A percentile compares a stretch with the other conserved stretches of the same genome.
These are phyloP conservation scores for Aspergillus felis DNA, from an alignment of 2,329 filamentous ascomycete species.

Conservation along the genomic window DNA sequence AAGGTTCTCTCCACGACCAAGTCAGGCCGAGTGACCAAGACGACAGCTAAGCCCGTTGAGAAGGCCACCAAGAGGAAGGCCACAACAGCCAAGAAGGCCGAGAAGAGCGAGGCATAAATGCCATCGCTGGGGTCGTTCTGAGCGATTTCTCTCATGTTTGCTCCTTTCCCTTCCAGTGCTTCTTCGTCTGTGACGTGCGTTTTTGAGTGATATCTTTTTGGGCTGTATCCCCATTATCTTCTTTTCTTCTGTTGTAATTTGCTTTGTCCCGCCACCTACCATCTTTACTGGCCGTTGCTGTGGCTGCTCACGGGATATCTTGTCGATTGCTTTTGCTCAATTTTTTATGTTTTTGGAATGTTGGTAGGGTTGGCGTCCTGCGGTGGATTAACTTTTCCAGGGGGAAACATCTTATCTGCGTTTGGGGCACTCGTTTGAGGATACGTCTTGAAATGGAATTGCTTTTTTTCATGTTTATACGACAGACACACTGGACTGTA, in stretches of 20 bases:
- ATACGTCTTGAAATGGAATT: constrained; percentile 19
- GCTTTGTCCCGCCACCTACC: constrained; percentile 20
- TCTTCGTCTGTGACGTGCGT: constrained; percentile 11
- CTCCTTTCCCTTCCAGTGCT: constrained; percentile 9
- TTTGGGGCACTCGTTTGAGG: constrained; percentile 10
- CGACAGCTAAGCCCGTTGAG: constrained; percentile 44
- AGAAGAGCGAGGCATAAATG: constrained; percentile 1
- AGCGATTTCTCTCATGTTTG: constrained; percentile 15
- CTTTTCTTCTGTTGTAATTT: constrained; percentile 28
- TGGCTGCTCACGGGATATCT: constrained; percentile 23
- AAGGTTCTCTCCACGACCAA: constrained; percentile 76
- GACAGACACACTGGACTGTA: background rate
- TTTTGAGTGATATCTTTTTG: constrained; percentile 14
- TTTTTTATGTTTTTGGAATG: constrained; percentile 20
- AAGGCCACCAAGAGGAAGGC: constrained; percentile 44
- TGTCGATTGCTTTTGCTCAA: constrained; percentile 15
- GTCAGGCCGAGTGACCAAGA: constrained; percentile 78
- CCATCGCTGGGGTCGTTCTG: constrained; percentile 8
- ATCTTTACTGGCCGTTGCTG: constrained; percentile 14
- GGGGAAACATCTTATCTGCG: constrained; percentile 25
- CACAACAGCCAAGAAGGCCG: constrained; percentile 39
- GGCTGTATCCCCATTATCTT: constrained; percentile 21
- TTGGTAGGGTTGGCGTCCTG: constrained; percentile 35
- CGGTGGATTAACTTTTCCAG: constrained; percentile 29
- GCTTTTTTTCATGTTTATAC: constrained; percentile 11